Percentiles rank a stretch among this genome's conserved stretches.
phyloP scores from a whole-genome alignment of 805 yeast genomes.

The Teunomyces tritomae region DNA sequence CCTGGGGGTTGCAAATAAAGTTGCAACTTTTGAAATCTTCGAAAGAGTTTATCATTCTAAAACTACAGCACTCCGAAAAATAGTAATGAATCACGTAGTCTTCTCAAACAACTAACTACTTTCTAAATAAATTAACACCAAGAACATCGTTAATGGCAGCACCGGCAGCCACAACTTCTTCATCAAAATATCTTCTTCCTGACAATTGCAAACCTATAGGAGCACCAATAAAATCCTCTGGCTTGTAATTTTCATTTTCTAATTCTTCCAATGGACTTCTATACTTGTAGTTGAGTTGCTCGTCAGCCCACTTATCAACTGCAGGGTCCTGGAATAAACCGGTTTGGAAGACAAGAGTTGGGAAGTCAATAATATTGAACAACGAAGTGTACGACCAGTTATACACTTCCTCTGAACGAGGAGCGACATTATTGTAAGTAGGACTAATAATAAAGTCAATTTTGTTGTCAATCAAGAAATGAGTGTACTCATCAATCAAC shows the following conservation, averaged over 20 bases:
- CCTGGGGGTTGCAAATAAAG: not conserved
- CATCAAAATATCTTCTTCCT: conserved; percentile 56
- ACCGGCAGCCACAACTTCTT: conserved; percentile 52
- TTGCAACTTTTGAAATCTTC: not conserved
- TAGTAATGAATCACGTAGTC: too few species aligned
- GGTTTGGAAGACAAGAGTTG: conserved; percentile 63
- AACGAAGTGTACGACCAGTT: conserved; percentile 82
- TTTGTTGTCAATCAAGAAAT: conserved; percentile 49
- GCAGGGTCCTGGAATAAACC: conserved; percentile 57
- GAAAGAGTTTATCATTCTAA: not conserved
- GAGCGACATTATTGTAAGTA: conserved; percentile 69
- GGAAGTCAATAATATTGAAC: conserved; percentile 70
- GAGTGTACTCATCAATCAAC: conserved; percentile 55
- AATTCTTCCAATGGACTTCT: conserved; percentile 48
- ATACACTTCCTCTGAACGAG: conserved; percentile 56
- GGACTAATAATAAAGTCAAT: conserved; percentile 70
- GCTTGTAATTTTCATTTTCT: conserved; percentile 47
- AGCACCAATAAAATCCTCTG: conserved; percentile 49
- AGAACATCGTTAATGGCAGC: conserved; percentile 38
- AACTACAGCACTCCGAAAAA: too few species aligned
- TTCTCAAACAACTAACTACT: conserved; percentile 8
- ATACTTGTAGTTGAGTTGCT: conserved; percentile 29
- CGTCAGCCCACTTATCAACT: conserved; percentile 47
- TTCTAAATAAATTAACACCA: conserved; percentile 24
- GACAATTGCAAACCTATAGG: conserved; percentile 54